These are phyloP conservation scores for Wickerhamiella domercqiae DNA, from an alignment of 805 yeast genomes.

Conservation along the genomic window DNA sequence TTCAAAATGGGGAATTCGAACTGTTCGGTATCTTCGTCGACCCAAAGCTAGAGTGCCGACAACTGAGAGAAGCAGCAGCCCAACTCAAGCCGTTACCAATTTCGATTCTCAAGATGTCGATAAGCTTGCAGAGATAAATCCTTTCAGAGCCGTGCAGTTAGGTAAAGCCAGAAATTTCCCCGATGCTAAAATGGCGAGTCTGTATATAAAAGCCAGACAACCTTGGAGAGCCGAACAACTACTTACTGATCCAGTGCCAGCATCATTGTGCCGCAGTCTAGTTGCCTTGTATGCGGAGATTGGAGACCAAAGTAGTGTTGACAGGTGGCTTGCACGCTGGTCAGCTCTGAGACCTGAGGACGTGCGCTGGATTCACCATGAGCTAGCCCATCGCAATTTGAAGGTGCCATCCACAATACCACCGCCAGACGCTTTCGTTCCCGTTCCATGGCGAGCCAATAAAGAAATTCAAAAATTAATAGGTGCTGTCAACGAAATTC, in stretches of 20 bases:
- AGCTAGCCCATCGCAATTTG: not conserved
- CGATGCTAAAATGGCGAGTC: constrained; percentile 2
- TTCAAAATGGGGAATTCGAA: too few relatives aligned
- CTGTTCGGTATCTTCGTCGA: too few relatives aligned
- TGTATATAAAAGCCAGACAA: constrained; percentile 9
- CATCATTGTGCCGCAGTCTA: constrained; percentile 2
- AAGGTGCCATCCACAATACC: constrained; percentile 3
- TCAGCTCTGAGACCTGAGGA: constrained; percentile 11
- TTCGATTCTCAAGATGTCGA: too few relatives aligned
- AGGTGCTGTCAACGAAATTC: constrained; percentile 4
- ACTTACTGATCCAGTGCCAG: constrained; percentile 2
- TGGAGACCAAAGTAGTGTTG: not conserved
- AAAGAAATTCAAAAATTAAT: constrained; percentile 5
- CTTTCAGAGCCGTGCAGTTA: constrained; percentile 10
- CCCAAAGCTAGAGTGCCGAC: too few relatives aligned
- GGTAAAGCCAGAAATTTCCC: not conserved
- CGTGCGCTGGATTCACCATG: constrained; percentile 11
- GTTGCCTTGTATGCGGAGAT: constrained; percentile 1
- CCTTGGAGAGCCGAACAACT: constrained; percentile 6
- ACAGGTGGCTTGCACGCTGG: constrained; percentile 10
- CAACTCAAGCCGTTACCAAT: too few relatives aligned
- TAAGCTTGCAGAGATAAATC: constrained; percentile 3
- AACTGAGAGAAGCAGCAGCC: too few relatives aligned
- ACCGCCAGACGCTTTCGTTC: not conserved
- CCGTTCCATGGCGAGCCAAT: constrained; percentile 1